Evolutionary conservation across 2,329 filamentous ascomycete species (phyloP), one percentile per base, ranked within the genome.

Genomic region (Chaetomiaceae sp.): DNA sequence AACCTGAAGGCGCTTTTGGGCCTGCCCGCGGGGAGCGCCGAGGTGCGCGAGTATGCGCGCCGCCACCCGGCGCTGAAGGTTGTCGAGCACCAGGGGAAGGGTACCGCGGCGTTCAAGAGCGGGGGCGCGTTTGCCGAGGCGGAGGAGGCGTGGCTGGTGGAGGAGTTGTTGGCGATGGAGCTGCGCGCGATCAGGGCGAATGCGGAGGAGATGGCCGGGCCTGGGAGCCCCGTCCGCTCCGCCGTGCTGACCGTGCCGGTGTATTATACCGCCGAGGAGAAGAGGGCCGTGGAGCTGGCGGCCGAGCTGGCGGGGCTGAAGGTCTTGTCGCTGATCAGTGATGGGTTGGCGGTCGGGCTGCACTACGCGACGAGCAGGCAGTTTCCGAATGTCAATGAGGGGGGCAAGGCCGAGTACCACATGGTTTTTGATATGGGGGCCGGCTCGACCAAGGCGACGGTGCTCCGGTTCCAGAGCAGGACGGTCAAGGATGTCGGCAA

Each of bases 391-490:
- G 77, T 94, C 55, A 87, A 82, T 51, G 85, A 94, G 49, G 90
- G 89, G 50, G 86, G 81, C 59, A 90, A 90, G 74, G 86, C 94
- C 0, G 94, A 99, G 71, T 82, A 91, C 63, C 90, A 99, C 72
- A 74, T 99, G 68, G 83, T 99, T 27, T 99, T 94, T 66, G 94
- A 99, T 67, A 97, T 99, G 91, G 94, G 94, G 61, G 91, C 94
- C 61, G 94, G 94, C 4, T 96, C 90, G 41, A 88, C 92, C 29
- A 95, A 90, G 63, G 92, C 92, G 4, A 94, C 90, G 6, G 76
- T 99, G 48, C 73, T 99, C 67, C 87, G 85, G 64, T 96, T 99
- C 73, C 91, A 96, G 70, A 87, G 88, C 67, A 85, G 86, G 62
- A 85, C 80, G 1, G 86, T 97, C 58, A 99, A 97, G 77, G 92